phyloP scores from a whole-genome alignment of 1,139 yeast species.

The Geotrichum fermentans region DNA sequence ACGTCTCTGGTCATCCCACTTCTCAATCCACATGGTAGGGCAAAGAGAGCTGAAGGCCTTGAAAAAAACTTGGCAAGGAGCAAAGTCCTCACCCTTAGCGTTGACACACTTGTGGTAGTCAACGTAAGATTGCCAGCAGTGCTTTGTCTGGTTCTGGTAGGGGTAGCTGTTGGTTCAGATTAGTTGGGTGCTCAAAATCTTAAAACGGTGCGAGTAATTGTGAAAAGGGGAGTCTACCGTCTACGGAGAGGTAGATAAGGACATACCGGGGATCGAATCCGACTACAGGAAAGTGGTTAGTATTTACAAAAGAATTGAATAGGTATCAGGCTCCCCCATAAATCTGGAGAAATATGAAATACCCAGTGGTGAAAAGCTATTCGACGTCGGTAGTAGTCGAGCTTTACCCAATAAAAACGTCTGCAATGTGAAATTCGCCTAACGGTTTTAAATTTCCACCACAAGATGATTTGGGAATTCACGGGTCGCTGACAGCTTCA shows the following conservation, averaged over 20 bases:
- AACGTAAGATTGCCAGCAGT: slow-evolving; percentile 96
- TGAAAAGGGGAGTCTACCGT: neutral
- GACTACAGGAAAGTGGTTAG: slow-evolving; percentile 15
- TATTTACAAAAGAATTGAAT: no score
- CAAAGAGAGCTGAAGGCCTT: slow-evolving; percentile 86
- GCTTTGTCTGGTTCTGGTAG: slow-evolving; percentile 93
- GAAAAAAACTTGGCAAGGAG: slow-evolving; percentile 94
- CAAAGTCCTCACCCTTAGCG: slow-evolving; percentile 96
- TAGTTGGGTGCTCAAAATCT: no score
- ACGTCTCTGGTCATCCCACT: slow-evolving; percentile 90
- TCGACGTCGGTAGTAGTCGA: neutral
- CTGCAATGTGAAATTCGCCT: slow-evolving; percentile 18
- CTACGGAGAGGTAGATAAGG: no score
- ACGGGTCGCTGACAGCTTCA: neutral
- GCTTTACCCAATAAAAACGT: neutral
- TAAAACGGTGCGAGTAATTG: neutral
- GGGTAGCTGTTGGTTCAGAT: slow-evolving; percentile 48
- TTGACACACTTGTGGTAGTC: slow-evolving; percentile 97
- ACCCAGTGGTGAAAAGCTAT: no score
- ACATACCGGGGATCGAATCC: slow-evolving; percentile 23
- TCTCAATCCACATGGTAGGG: slow-evolving; percentile 88
- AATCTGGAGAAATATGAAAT: no score
- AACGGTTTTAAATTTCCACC: slow-evolving; percentile 22
- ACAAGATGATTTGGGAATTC: no score
- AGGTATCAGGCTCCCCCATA: no score